phyloP scores from a whole-genome alignment of 495 filamentous ascomycete species.

The Haplographium delicatum region DNA sequence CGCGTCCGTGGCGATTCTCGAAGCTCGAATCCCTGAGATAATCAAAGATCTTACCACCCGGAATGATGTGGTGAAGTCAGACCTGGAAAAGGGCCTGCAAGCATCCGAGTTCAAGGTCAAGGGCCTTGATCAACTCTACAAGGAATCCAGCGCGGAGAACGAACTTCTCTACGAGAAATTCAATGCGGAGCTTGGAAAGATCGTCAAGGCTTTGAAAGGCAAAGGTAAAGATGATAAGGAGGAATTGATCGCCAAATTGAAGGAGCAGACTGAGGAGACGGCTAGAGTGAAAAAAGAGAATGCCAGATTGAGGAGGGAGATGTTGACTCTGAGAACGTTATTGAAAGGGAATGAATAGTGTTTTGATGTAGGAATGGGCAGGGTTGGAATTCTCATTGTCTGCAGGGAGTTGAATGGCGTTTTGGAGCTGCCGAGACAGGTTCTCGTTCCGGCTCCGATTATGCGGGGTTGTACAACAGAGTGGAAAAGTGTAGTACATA shows the following conservation, averaged over 20 bases:
- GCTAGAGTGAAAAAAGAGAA: constrained; percentile 76
- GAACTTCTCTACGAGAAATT: constrained; percentile 91
- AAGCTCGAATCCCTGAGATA: constrained; percentile 57
- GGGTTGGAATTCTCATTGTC: no score
- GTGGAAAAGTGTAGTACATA: no score
- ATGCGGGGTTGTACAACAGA: no score
- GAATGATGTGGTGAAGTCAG: constrained; percentile 55
- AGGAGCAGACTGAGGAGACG: constrained; percentile 62
- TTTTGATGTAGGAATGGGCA: neutral
- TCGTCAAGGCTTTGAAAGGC: constrained; percentile 61
- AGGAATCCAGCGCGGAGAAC: constrained; percentile 86
- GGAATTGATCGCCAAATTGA: constrained; percentile 62
- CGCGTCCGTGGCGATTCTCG: constrained; percentile 54
- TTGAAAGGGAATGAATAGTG: constrained; percentile 32
- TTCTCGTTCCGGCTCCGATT: no score
- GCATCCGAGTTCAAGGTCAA: constrained; percentile 72
- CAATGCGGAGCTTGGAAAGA: constrained; percentile 81
- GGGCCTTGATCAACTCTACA: constrained; percentile 83
- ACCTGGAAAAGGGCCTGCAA: constrained; percentile 63
- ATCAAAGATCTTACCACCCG: constrained; percentile 56
- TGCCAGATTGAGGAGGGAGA: constrained; percentile 46
- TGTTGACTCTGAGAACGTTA: constrained; percentile 41
- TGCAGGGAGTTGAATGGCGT: no score
- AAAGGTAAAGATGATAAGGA: constrained; percentile 69
- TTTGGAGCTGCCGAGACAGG: no score